Base-by-base conservation (phyloP, 2,329 filamentous ascomycete genomes). In the Botryotinia calthae region DNA sequence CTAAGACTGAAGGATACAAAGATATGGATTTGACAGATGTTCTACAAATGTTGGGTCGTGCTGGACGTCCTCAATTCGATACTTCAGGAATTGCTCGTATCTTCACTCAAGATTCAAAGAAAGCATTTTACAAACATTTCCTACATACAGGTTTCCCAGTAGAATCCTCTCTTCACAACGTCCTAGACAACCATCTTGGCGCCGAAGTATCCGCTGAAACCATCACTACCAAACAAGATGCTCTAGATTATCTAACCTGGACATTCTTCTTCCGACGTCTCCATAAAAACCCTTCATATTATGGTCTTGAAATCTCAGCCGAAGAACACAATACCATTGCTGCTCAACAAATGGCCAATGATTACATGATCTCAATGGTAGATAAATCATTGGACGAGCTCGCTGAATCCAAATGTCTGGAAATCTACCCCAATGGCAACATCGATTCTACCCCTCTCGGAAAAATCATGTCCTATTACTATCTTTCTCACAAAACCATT, bases 401-500 rank as follows among this genome's bases (percentile, higher is more conserved):
- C 7, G 91, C 91, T 0, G 87, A 92, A 75, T 98, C 95, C 2
- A 91, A 91, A 71, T 99, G 96, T 83, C 89, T 97, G 25, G 87
- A 91, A 28, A 87, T 97, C 4, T 92, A 93, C 79, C 90, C 91
- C 62, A 97, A 96, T 76, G 95, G 95, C 61, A 92, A 97, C 77
- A 90, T 99, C 42, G 93, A 97, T 77, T 86, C 95, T 0, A 98
- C 96, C 0, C 91, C 95, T 0, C 87, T 98, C 10, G 96, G 96
- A 79, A 98, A 97, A 84, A 98, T 99, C 80, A 98, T 98, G 94
- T 97, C 93, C 82, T 99, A 98, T 86, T 99, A 99, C 86, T 99
- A 99, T 81, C 90, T 96, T 65, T 97, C 95, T 0, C 96, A 99
- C 84, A 93, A 93, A 82, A 99, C 96, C 0, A 94, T 99, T 78